phyloP scores from a whole-genome alignment of 169 alveolate species.

The Eimeria necatrix region DNA sequence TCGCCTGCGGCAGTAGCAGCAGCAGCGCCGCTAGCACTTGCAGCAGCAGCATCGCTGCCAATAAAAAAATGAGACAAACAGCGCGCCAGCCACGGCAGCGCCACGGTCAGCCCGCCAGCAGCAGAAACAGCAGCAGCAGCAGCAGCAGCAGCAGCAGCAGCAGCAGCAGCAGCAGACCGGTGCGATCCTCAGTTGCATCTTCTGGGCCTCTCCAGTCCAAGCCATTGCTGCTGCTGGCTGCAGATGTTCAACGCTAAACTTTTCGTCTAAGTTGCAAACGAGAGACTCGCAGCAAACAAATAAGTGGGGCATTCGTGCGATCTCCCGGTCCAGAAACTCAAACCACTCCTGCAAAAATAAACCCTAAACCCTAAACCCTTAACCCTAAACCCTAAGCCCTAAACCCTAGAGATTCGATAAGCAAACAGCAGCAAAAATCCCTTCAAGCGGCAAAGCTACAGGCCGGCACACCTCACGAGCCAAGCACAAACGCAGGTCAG shows the following conservation, averaged over 20 bases:
- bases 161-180: no score
- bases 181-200: no score
- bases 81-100: neutral
- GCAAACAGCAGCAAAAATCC: neutral
- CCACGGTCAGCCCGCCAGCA: no score
- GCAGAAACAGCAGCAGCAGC: no score
- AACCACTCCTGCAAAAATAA: neutral
- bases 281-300: neutral
- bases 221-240: neutral
- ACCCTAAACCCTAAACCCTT: slow-evolving; percentile 32
- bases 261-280: neutral
- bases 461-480: neutral
- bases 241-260: neutral
- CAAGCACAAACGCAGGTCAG: neutral
- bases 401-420: neutral
- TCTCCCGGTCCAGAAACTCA: neutral
- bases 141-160: no score
- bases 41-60: no score
- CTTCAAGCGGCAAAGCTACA: neutral
- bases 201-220: neutral
- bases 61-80: no score
- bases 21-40: no score
- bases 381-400: slow-evolving; percentile 41
- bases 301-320: neutral
- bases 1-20: slow-evolving; percentile 4